These are phyloP conservation scores for Rubia occidens DNA, from an alignment of 305 asterid genomes.

Conservation along the genomic window DNA sequence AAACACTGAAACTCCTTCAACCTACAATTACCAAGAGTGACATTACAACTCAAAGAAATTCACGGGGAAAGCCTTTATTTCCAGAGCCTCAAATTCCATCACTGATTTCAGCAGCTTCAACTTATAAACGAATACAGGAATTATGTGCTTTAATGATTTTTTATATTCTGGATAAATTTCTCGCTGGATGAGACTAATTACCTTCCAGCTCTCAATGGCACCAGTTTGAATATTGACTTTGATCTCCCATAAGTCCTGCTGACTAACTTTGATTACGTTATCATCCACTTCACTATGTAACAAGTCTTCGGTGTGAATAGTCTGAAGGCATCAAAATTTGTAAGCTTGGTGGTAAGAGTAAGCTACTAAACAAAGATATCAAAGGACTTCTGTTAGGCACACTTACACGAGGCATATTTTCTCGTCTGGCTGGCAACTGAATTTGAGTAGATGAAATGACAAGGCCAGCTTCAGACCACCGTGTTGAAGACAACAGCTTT, in stretches of 20 bases:
- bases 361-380: conserved; percentile 12
- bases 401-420: conserved; percentile 54
- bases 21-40: conserved; percentile 33
- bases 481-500: conserved; percentile 46
- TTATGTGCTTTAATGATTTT: not conserved
- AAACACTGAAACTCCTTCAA: conserved; percentile 51
- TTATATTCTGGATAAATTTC: not conserved
- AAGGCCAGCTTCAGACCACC: conserved; percentile 86
- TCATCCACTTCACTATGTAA: conserved; percentile 39
- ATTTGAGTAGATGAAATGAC: conserved; percentile 71
- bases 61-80: not conserved
- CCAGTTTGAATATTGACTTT: conserved; percentile 55
- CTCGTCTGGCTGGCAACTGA: conserved; percentile 48
- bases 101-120: not conserved
- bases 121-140: not conserved
- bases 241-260: conserved; percentile 65
- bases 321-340: conserved; percentile 33
- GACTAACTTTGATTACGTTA: conserved; percentile 43
- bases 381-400: conserved; percentile 14
- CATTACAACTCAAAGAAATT: conserved; percentile 9
- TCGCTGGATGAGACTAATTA: conserved; percentile 21
- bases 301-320: conserved; percentile 26
- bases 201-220: conserved; percentile 83
- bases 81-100: not conserved
- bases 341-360: conserved; percentile 14